Evolutionary conservation across 495 filamentous ascomycete species (phyloP), one percentile per base, ranked within the genome.

Genomic region (Ascodesmis nigricans): DNA sequence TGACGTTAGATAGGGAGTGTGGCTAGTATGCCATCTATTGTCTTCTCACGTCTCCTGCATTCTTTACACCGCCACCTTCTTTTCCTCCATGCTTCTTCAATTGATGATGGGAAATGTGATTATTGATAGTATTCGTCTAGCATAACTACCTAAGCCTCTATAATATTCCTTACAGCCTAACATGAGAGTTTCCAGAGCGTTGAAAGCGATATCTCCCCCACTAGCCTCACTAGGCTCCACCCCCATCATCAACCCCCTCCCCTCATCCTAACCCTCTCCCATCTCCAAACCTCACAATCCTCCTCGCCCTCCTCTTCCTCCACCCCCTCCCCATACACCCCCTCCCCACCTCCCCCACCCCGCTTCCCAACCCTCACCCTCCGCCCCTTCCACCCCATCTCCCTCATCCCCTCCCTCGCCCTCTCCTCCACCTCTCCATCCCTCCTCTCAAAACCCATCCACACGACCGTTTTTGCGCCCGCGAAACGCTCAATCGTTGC

Each of bases 201-300:
- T 17, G 8, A 38, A 20, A 29, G 27, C 13, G 14, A 23, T 10
- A 35, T 22, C 23, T 27, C 17, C 14, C 24, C 24, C 16, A 30
- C 6, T 31, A 11, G 11, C 5, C 16, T 40, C 21, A 16, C 32
- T 29, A 7, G 18, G 36, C 7, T 40, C 24, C 10, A 30, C 35
- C 15, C 21, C 18, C 25, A 31, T 21, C 19, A n/a, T 22, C 14
- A 15, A 22, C 33, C 17, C 13, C 33, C 7, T 10, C 3, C 21
- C 33, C 14, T 63, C 61, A 25, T 56, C 54, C 3, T 63, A 57
- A 3, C 44, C 36, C 4, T 14, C 50, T 17, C 24, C 32, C 16
- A 37, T 37, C 6, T 44, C 39, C 27, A 41, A n/a, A n/a, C 11
- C 36, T 35, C 18, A 33, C 26, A 21, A 9, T 39, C 15, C 13